Evolutionary conservation across 352 stramenopile species (phyloP), one percentile per base, ranked within the genome.

Genomic region (Phytophthora litchii): DNA sequence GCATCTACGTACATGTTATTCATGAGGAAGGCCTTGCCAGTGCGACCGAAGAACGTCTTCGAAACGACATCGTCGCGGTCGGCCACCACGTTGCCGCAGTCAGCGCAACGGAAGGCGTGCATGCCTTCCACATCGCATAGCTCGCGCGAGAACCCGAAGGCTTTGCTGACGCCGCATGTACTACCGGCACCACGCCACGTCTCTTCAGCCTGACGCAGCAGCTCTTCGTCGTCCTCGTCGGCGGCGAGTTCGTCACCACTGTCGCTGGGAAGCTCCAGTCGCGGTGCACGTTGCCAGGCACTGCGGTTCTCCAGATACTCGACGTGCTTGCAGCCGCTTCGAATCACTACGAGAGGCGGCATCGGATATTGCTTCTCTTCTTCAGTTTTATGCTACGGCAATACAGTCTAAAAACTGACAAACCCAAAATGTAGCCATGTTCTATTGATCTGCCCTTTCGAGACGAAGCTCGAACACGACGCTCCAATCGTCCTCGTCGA

Each of bases 31-130:
- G 81, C 79, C 46, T 90, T 93, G 50, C 84, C 84, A 35, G 74
- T 88, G 53, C 77, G 78, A 2, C 81, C 81, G 41, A 88, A 91
- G 64, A 93, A 91, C 42, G 80, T 85, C 62, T 90, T 93, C 31
- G 84, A 80, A 38, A 91, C 73, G 37, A 93, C 57, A 34, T 93
- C 84, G 54, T 87, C 81, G 17, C 71, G 80, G 29, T 87, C 78
- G 4, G 69, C 81, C 34, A 93, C 80, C 14, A 88, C 58, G 31
- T 73, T 86, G 9, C 75, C 80, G 43, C 84, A 93, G 38, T 80
- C 67, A 32, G 69, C 72, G 53, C 84, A 93, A 51, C 77, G 67
- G 46, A 89, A 89, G 11, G 76, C 68, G 21, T 69, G 70, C 72
- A 86, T 81, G 21, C 64, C 76, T 6, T 68, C 60, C 31, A 83